Base-by-base conservation (phyloP, 2,329 filamentous ascomycete species). In the Zymoseptoria tritici region DNA sequence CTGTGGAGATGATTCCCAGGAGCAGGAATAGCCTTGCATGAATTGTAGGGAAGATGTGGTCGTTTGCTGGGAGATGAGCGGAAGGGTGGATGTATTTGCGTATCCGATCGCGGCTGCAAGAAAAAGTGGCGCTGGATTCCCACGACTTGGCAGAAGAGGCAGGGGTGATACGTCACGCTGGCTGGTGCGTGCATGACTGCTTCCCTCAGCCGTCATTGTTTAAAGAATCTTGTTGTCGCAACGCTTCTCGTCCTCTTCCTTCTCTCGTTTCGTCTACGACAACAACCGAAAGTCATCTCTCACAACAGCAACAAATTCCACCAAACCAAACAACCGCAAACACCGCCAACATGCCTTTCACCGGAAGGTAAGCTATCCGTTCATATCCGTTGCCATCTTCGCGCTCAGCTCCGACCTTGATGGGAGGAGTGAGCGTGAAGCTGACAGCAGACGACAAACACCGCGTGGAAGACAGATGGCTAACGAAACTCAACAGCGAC, bases 271-370 rank as follows among this genome's bases (percentile, higher is more conserved):
- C n/a, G 22, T 9, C 50, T 51, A 20, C 50, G 7, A 21, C 50
- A 20, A 21, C 50, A 52, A 52, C 50, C 9, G 11, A 19, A 51
- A 4, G 7, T 26, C 52, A 53, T 26, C 19, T 36, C 29, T 20
- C 24, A 49, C 36, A 13, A 46, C 16, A 16, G 2, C 19, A 46
- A n/a, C n/a, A 26, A 49, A 20, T 20, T 55, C 54, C 29, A 49
- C 54, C 54, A 46, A 13, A 9, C 16, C 49, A 46, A 52, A 19
- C 55, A 46, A 42, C 24, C 51, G 20, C 56, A 31, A 54, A 36
- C 31, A 19, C 20, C 49, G 22, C 53, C 52, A 56, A 31, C 31
- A 85, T 85, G 82, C 76, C 82, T 77, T 83, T 85, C 79, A 85
- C 82, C 69, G 80, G 79, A 71, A 80, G 77, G 80, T 82, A 74